Evolutionary conservation across 2,329 filamentous ascomycete species (phyloP), one percentile per base, ranked within the genome.

Genomic region (Cladosporium velox): DNA sequence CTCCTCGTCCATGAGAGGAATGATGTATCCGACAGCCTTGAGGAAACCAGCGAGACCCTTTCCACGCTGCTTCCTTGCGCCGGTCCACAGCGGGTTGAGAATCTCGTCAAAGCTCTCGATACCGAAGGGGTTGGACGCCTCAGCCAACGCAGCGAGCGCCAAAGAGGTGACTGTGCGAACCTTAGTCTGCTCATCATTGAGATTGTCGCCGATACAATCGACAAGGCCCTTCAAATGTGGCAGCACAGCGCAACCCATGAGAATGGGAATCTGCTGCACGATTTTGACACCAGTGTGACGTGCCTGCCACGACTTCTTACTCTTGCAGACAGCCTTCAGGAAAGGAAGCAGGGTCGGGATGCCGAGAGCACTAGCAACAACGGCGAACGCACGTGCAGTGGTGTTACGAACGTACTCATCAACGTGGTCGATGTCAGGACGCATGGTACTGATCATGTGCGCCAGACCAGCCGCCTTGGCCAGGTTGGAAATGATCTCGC

Each of bases 81-180:
- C 95, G 6, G 92, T 97, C 95, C 95, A 99, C 0, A 99, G 85
- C 4, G 95, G 95, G 76, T 98, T 97, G 59, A 99, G 85, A 68
- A 99, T 98, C 67, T 97, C 93, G 74, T 99, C 95, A 72, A 99
- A 99, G 73, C 93, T 97, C 81, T 99, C 95, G 70, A 99, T 99
- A 88, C 95, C 95, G 74, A 98, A 99, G 0, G 95, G 95, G 79
- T 96, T 97, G 38, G 95, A 94, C 26, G 95, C 95, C 80, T 99
- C 95, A 32, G 95, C 95, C 66, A 99, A 82, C 41, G 95, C 95
- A 59, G 94, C 95, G 75, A 99, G 95, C 30, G 95, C 93, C 76
- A 99, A 85, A 79, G 91, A 93, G 57, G 95, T 98, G 58, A 98
- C 95, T 4, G 96, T 99, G 72, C 95, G 87, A 58, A 99, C 95